These are phyloP conservation scores for Pelargonium cotyledonis DNA, from an alignment of 441 rosid genomes.

Conservation along the genomic window DNA sequence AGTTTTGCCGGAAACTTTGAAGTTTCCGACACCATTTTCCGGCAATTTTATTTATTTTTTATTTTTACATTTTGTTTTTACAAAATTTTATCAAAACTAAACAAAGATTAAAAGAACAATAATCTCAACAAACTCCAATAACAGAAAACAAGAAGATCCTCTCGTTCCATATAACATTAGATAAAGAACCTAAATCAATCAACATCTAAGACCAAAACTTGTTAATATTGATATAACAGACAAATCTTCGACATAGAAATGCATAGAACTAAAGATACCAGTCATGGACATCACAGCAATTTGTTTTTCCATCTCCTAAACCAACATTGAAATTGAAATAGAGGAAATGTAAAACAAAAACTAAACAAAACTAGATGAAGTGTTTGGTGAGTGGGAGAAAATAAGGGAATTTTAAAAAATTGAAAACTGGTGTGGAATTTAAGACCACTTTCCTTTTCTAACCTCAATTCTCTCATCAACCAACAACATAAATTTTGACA, in stretches of 20 bases:
- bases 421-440: not conserved
- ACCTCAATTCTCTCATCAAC: not conserved
- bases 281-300: not conserved
- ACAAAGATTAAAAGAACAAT: too few species aligned
- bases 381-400: not conserved
- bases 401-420: not conserved
- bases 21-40: too few species aligned
- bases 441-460: not conserved
- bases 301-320: not conserved
- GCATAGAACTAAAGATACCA: not conserved
- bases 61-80: too few species aligned
- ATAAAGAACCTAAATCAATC: too few species aligned
- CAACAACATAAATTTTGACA: not conserved
- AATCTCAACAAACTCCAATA: too few species aligned
- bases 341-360: not conserved
- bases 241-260: not conserved
- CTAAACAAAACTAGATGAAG: not conserved
- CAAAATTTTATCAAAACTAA: too few species aligned
- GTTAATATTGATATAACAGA: not conserved
- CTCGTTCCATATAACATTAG: too few species aligned
- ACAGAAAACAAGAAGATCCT: too few species aligned
- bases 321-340: not conserved
- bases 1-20: too few species aligned
- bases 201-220: not conserved
- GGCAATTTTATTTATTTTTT: too few species aligned